Conservation (phyloP, 1,139 yeast species). For the Geotrichum europaeum region DNA sequence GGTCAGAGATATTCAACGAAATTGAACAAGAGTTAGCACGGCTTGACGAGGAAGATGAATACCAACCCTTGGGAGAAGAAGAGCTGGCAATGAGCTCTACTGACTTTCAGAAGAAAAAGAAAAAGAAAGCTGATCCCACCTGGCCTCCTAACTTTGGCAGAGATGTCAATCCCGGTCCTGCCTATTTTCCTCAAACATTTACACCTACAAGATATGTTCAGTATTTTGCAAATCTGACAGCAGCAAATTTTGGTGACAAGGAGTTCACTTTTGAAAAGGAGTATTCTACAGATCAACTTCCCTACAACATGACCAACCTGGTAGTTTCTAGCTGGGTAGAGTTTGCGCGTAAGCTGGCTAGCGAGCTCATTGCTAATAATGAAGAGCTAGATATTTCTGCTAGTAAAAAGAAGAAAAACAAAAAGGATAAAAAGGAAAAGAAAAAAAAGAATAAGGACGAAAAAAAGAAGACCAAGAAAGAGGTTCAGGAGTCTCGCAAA, state of each 20-base stretch:
- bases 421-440: background rate
- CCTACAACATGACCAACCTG: conserved; percentile 32
- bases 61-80: conserved; percentile 16
- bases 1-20: conserved; percentile 51
- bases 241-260: conserved; percentile 44
- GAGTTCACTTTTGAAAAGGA: conserved; percentile 57
- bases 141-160: conserved; percentile 54
- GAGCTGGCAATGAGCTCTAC: conserved; percentile 15
- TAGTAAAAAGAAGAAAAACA: background rate
- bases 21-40: conserved; percentile 34
- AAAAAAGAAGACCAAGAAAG: conserved; percentile 15
- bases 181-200: conserved; percentile 59
- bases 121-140: conserved; percentile 46
- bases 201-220: conserved; percentile 69
- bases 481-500: conserved; percentile 12
- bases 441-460: conserved; percentile 9
- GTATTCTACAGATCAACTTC: conserved; percentile 57
- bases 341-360: conserved; percentile 49
- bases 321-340: conserved; percentile 43
- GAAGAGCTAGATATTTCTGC: background rate
- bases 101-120: conserved; percentile 23
- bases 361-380: conserved; percentile 17
- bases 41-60: conserved; percentile 29
- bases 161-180: conserved; percentile 59
- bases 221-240: conserved; percentile 57